Evolutionary conservation across 805 yeast genomes (phyloP).

Genomic region (Pichia nanzhaoensis): DNA sequence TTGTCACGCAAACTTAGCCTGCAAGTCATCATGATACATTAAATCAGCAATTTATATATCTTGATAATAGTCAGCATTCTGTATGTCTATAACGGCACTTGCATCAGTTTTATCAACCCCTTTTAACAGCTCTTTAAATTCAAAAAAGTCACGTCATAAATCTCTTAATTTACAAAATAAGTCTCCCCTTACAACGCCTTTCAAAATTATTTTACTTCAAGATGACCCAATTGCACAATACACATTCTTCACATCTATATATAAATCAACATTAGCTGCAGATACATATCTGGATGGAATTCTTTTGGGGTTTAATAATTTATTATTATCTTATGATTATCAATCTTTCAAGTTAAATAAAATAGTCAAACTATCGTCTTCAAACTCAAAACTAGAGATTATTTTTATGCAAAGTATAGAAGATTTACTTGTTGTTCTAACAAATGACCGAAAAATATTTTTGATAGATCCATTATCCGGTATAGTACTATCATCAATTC

Average conservation of each 20-base stretch:
- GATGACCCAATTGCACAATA: background rate
- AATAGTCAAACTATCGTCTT: background rate
- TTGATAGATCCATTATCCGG: constrained; percentile 7
- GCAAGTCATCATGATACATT: too few relatives aligned
- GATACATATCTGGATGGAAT: constrained; percentile 4
- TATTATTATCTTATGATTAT: background rate
- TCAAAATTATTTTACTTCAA: background rate
- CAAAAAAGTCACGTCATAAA: background rate
- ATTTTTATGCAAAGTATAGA: background rate
- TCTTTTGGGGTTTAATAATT: background rate
- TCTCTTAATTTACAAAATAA: background rate
- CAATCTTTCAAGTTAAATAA: background rate
- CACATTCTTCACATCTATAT: background rate
- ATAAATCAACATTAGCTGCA: background rate
- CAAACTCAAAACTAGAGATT: background rate
- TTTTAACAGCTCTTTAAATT: background rate
- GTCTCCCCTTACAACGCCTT: background rate
- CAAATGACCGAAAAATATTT: background rate
- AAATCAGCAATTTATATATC: too few relatives aligned
- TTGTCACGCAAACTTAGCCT: too few relatives aligned
- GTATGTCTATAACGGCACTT: background rate
- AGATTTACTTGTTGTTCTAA: background rate
- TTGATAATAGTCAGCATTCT: too few relatives aligned
- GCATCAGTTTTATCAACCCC: background rate
- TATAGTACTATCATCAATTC: background rate